Evolutionary conservation across 345 rosid genomes (phyloP), one percentile per base, ranked within the genome.

Genomic region (Eutrema yunnanense): DNA sequence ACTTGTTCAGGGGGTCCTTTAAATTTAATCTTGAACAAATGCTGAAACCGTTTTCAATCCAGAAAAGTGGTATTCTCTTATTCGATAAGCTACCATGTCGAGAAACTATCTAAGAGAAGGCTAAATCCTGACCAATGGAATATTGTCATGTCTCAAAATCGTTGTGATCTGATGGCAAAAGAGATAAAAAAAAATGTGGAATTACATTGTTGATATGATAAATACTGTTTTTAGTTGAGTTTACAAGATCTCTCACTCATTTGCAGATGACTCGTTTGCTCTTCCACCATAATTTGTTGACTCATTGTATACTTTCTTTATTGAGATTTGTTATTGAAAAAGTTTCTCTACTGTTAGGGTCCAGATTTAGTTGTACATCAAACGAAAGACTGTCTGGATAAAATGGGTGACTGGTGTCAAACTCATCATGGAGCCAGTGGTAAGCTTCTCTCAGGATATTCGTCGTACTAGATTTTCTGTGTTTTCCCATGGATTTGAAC

Each of bases 401-500:
- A 76, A 70, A 92, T 92, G 96, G 88, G 87, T 56, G 97, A 95
- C 34, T 89, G 99, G 99, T 95, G 97, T 78, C 90, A 84, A 81
- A 77, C 52, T 64, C 97, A 91, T 83, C 99, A 91, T 58, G 88
- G 80, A 29, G 90, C 85, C 67, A 95, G 97, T 77, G 97, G 99
- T 94, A 83, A 78, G 84, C 63, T 65, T 58, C 44, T 65, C 30
- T 59, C 27, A 7, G 22, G 5, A 32, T 41, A 22, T 14, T 68
- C 8, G 2, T 14, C 3, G 1, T 42, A 55, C 40, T 53, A 26
- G 10, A 37, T 34, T 53, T 2, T 68, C 6, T 61, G 13, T 48
- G 12, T 22, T 68, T 54, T 29, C 53, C 66, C 50, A 34, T 32
- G 14, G 79, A 54, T 50, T 14, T 29, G 9, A 67, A 34, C 58